Evolutionary conservation across 352 stramenopile species (phyloP).

Genomic region (Globisporangium nagaii): DNA sequence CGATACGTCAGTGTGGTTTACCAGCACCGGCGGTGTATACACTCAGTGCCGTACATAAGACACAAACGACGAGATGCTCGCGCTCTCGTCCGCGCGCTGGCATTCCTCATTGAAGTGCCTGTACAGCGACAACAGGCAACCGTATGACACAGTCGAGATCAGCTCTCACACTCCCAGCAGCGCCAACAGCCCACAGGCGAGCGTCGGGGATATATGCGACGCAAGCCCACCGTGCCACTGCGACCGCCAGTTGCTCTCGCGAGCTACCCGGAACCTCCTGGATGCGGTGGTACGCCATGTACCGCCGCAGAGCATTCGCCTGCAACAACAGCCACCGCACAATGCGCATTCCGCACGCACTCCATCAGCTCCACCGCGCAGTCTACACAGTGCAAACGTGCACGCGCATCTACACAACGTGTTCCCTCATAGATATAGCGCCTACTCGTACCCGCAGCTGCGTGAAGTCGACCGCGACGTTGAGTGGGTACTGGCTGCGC

Average conservation of each 20-base stretch:
- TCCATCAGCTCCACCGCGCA: not conserved
- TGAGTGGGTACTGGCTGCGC: slow-evolving; percentile 47
- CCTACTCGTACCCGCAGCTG: slow-evolving; percentile 37
- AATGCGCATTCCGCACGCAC: not conserved
- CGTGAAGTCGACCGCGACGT: slow-evolving; percentile 67
- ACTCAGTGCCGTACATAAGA: slow-evolving; percentile 38
- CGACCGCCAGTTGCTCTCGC: slow-evolving; percentile 46
- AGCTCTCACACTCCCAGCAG: not conserved
- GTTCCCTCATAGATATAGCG: not conserved
- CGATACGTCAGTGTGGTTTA: not conserved
- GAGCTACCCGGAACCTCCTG: slow-evolving; percentile 42
- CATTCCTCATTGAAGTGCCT: slow-evolving; percentile 72
- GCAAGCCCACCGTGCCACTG: slow-evolving; percentile 45
- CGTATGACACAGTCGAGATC: not conserved
- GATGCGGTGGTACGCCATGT: slow-evolving; percentile 61
- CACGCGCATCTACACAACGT: not conserved
- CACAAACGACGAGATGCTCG: slow-evolving; percentile 61
- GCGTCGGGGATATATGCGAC: not conserved
- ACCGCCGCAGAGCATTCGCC: slow-evolving; percentile 55
- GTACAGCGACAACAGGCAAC: slow-evolving; percentile 3
- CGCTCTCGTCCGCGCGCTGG: slow-evolving; percentile 50
- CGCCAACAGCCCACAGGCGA: not conserved
- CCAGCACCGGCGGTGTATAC: not conserved
- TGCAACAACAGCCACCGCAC: slow-evolving; percentile 16
- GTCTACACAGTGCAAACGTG: not conserved